Base-by-base conservation (phyloP, 805 yeast species). In the Yarrowia keelungensis region DNA sequence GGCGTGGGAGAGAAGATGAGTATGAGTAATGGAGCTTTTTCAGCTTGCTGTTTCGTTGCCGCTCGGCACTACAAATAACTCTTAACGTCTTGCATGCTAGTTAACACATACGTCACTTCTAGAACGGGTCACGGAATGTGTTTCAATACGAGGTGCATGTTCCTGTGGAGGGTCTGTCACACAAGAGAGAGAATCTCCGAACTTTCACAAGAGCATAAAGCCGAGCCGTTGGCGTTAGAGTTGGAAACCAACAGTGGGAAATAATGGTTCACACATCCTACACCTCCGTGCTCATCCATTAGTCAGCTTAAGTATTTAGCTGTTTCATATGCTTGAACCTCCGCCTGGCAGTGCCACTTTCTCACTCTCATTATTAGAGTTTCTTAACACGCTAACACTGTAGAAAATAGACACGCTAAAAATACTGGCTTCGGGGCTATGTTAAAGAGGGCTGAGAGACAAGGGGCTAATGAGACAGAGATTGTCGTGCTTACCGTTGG, bases 141-240 rank as follows among this genome's bases (percentile, higher is more conserved):
- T 53, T 38, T 8, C 22, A 45, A 53, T 53, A 53, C 59, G 59
- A 53, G 45, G 36, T 53, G 59, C 59, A 53, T 53, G 45, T 39
- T 36, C 45, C 51, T 46, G 50, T 22, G 35, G 8, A 10, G 32
- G 32, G 59, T 39, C 19, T 39, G 59, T 53, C 59, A 53, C 36
- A 8, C 16, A 26, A 4, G 8, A 46, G 51, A 47, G 36, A 51
- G 45, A 53, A 36, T 39, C 45, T 53, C 59, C 59, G 45, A 53
- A 53, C 59, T 53, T 39, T 38, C 43, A 53, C 36, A 14, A 8
- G 59, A 53, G 45, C 32, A 26, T 12, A 22, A 53, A 53, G 36
- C 16, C 45, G 45, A 53, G 45, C 59, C 59, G 59, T 53, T 53
- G 14, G 46, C 10, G 36, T 16, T 53, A 53, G 35, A 39, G 59